phyloP scores from a whole-genome alignment of 2,329 filamentous ascomycete species.

The Aureobasidium subglaciale region DNA sequence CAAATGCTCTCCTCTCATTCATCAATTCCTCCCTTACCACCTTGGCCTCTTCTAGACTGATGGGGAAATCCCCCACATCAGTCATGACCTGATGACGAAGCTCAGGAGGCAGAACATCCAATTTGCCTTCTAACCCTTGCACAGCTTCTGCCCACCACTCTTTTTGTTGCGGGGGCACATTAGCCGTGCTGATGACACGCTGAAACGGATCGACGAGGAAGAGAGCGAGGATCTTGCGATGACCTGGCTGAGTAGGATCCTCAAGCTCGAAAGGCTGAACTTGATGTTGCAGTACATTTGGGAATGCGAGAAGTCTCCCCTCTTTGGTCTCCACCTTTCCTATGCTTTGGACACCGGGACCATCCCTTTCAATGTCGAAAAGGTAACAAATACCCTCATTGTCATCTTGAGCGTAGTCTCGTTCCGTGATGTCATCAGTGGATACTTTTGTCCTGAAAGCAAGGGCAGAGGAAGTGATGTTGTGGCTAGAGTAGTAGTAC shows the following conservation, averaged over 20 bases:
- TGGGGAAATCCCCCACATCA: conserved; percentile 23
- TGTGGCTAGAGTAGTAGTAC: conserved; percentile 55
- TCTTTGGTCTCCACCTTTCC: conserved; percentile 41
- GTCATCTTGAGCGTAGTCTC: conserved; percentile 4
- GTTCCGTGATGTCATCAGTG: conserved; percentile 22
- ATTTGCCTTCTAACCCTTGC: neutral
- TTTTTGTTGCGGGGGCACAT: conserved; percentile 43
- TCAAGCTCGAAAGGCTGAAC: conserved; percentile 43
- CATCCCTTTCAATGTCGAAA: conserved; percentile 34
- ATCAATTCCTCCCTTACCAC: conserved; percentile 24
- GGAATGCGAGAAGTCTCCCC: conserved; percentile 48
- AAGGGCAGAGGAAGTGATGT: conserved; percentile 48
- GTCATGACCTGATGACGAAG: conserved; percentile 24
- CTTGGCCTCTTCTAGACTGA: conserved; percentile 25
- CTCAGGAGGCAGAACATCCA: conserved; percentile 23
- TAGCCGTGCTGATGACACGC: conserved; percentile 44
- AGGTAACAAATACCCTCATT: conserved; percentile 16
- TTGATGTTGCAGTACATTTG: conserved; percentile 45
- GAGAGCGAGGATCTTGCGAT: conserved; percentile 50
- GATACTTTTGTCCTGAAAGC: conserved; percentile 38
- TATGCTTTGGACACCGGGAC: conserved; percentile 25
- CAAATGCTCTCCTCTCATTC: conserved; percentile 23
- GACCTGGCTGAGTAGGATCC: conserved; percentile 45
- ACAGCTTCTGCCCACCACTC: conserved; percentile 34
- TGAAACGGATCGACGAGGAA: conserved; percentile 51